Evolutionary conservation across 2,329 filamentous ascomycete species (phyloP), one percentile per base, ranked within the genome.

Genomic region (Beauveria bassiana): DNA sequence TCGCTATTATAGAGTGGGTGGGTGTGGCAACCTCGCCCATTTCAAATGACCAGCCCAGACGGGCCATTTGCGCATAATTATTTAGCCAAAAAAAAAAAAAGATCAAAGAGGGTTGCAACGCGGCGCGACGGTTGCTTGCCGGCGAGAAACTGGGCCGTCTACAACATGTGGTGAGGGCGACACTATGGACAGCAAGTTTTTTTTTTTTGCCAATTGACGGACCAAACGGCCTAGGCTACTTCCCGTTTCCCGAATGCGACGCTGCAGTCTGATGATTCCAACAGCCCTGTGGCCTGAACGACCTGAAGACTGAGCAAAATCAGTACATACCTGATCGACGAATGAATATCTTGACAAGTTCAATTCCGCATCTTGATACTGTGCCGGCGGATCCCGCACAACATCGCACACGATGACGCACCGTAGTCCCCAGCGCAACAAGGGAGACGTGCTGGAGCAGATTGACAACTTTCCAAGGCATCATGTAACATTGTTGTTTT

Each of bases 201-300:
- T 12, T 34, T 14, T 38, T 38, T 38, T 2, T 34, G 12, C 34
- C 5, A 14, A 14, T 38, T 5, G 34, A 38, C 34, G 34, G 34
- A 16, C 3, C 12, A 28, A 22, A 40, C 31, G 28, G 50, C 12
- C 20, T 8, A 31, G 31, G 31, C 28, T 18, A 22, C 50, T 53
- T 53, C 31, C 50, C 50, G 50, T 34, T n/a, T 47, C 20, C 43
- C 43, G 55, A 57, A 31, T 57, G 55, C 45, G 43, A 57, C 55
- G 43, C 45, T 49, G 31, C 28, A 20, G 22, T 26, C 9, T 7
- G 38, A 26, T 20, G 31, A 38, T 12, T 38, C 14, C 34, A 38
- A 38, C 34, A 38, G 12, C 34, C 34, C 12, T 38, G 34, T 38
- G 34, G 34, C 34, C 34, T 38, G 5, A 34, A 34, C 12, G 31